Evolutionary conservation across 768 basidiomycete genomes (phyloP).

Genomic region (Mycena latifolia): DNA sequence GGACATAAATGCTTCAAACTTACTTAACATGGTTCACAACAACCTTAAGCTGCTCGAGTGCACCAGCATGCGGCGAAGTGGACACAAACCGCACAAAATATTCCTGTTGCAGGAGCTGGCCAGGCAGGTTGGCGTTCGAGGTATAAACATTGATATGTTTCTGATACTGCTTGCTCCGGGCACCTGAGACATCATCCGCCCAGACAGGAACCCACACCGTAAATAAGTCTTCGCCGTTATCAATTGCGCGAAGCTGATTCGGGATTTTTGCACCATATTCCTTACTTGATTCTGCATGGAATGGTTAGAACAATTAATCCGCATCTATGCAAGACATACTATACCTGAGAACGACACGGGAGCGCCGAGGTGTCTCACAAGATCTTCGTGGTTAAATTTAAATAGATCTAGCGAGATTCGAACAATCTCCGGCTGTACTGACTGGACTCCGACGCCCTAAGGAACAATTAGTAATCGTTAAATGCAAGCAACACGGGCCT

Average conservation of each 20-base stretch:
- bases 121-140: conserved; percentile 46
- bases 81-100: conserved; percentile 44
- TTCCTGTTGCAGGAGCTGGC: conserved; percentile 46
- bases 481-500: too few species aligned
- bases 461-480: too few species aligned
- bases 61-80: conserved; percentile 48
- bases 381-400: too few species aligned
- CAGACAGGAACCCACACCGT: conserved; percentile 38
- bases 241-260: neutral
- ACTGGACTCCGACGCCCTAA: too few species aligned
- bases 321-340: too few species aligned
- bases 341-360: too few species aligned
- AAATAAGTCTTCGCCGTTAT: conserved; percentile 37
- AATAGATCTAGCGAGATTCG: too few species aligned
- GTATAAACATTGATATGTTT: conserved; percentile 49
- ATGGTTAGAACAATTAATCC: too few species aligned
- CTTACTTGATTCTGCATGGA: too few species aligned
- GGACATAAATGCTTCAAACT: neutral
- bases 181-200: conserved; percentile 24
- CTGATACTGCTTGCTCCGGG: conserved; percentile 46
- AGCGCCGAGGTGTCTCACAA: too few species aligned
- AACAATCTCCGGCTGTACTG: too few species aligned
- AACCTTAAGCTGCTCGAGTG: conserved; percentile 37
- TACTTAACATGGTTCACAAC: conserved; percentile 1
- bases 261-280: neutral